Percentiles rank a stretch among this genome's conserved stretches.
Evolutionary conservation across 768 basidiomycete species (phyloP).

Genomic region (Suillus luteus): DNA sequence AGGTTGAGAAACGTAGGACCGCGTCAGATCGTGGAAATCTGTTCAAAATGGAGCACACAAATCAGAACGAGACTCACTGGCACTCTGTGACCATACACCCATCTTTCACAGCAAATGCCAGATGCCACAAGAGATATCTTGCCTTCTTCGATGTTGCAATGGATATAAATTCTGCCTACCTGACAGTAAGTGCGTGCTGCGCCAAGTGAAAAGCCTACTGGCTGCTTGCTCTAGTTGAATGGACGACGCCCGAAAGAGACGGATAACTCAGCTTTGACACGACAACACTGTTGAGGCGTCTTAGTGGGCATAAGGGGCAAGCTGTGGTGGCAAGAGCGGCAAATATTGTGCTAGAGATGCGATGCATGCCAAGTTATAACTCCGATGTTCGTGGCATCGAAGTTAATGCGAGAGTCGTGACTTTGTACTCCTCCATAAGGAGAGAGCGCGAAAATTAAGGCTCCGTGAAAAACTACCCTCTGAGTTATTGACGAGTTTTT

Average conservation of each 20-base stretch:
- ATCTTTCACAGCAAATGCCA: constrained; percentile 52
- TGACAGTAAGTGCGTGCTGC: background rate
- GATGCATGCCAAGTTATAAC: constrained; percentile 46
- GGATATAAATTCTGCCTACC: constrained; percentile 43
- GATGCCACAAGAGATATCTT: constrained; percentile 61
- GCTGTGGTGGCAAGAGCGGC: background rate
- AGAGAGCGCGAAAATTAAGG: constrained; percentile 54
- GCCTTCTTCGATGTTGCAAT: constrained; percentile 52
- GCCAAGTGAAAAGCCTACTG: constrained; percentile 33
- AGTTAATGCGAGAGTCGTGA: constrained; percentile 46
- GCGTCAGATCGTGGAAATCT: background rate
- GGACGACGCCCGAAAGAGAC: constrained; percentile 19
- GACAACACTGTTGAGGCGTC: constrained; percentile 70
- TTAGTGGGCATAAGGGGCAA: constrained; percentile 71
- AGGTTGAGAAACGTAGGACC: background rate
- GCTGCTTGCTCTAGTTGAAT: constrained; percentile 39
- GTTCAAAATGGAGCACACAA: background rate
- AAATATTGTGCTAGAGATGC: constrained; percentile 57
- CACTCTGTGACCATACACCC: constrained; percentile 45
- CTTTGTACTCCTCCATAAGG: constrained; percentile 27
- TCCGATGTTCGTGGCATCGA: constrained; percentile 59
- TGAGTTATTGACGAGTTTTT: too few relatives aligned
- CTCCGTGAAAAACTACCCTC: too few relatives aligned
- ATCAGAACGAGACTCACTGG: constrained; percentile 25
- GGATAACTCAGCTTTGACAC: constrained; percentile 60